Percentiles rank a stretch among this genome's conserved stretches.
These are phyloP conservation scores for Cladorrhinum samala DNA, from an alignment of 495 filamentous ascomycete species.

Conservation along the genomic window DNA sequence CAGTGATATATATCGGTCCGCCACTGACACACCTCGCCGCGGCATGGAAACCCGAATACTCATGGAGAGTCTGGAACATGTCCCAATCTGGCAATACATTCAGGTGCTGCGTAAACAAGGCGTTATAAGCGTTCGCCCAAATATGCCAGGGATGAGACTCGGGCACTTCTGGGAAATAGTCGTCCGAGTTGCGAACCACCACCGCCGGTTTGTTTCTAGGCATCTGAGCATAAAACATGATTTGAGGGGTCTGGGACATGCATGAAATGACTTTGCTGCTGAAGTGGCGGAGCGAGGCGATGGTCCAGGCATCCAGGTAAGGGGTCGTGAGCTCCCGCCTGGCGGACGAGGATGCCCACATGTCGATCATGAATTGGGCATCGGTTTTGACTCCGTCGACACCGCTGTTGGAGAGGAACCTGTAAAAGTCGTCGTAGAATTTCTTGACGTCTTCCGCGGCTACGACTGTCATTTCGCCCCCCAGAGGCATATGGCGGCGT, in stretches of 20 bases:
- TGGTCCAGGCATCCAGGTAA: constrained; percentile 83
- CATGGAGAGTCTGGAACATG: constrained; percentile 90
- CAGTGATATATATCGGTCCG: constrained; percentile 90
- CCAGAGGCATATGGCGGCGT: constrained; percentile 47
- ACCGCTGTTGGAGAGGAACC: constrained; percentile 60
- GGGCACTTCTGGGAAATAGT: constrained; percentile 80
- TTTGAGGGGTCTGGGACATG: constrained; percentile 82
- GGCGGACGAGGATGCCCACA: constrained; percentile 58
- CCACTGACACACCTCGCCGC: constrained; percentile 85
- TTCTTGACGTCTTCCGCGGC: constrained; percentile 60
- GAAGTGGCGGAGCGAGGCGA: constrained; percentile 72
- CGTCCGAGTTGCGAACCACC: constrained; percentile 81
- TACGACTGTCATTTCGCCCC: constrained; percentile 66
- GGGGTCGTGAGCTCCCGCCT: constrained; percentile 61
- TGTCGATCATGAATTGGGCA: constrained; percentile 80
- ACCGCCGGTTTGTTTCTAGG: constrained; percentile 62
- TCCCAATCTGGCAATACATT: constrained; percentile 80
- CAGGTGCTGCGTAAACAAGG: constrained; percentile 64
- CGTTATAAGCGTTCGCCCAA: constrained; percentile 87
- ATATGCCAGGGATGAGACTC: constrained; percentile 88
- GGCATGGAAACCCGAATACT: constrained; percentile 75
- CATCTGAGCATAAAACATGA: constrained; percentile 76
- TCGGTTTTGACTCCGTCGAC: constrained; percentile 87
- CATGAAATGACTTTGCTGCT: constrained; percentile 74
- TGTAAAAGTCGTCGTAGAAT: constrained; percentile 91